Percentiles rank a stretch among this genome's conserved stretches.
These are phyloP conservation scores for Salinomyces thailandicus DNA, from an alignment of 2,329 filamentous ascomycete species.

Conservation along the genomic window DNA sequence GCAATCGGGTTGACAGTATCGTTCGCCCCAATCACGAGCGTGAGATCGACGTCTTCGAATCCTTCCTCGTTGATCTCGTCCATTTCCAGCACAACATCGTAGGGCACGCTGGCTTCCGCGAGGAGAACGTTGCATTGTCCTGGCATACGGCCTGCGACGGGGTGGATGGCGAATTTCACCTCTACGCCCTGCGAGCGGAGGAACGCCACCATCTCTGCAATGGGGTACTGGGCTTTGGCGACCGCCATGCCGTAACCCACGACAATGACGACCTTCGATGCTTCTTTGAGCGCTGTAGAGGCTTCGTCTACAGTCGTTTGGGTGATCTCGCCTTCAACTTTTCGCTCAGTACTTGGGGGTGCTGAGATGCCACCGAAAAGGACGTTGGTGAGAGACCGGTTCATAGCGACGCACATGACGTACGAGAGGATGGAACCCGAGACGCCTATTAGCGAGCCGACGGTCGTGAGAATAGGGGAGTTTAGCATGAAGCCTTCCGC, in stretches of 20 bases:
- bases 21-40: constrained; percentile 82
- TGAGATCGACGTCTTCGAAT: constrained; percentile 74
- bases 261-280: constrained; percentile 78
- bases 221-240: constrained; percentile 84
- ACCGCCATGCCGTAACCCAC: constrained; percentile 94
- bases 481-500: constrained; percentile 88
- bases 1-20: constrained; percentile 90
- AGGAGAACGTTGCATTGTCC: constrained; percentile 87
- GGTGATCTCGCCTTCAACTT: constrained; percentile 70
- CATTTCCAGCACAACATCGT: constrained; percentile 90
- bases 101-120: constrained; percentile 77
- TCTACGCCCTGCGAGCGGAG: constrained; percentile 66
- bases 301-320: constrained; percentile 73
- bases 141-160: constrained; percentile 75
- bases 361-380: constrained; percentile 72
- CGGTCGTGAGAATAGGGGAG: constrained; percentile 72
- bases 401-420: constrained; percentile 85
- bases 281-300: constrained; percentile 61
- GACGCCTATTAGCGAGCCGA: constrained; percentile 78
- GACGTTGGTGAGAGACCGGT: constrained; percentile 78
- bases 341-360: constrained; percentile 54
- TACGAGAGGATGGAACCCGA: constrained; percentile 83
- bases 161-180: constrained; percentile 68
- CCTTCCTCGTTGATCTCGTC: constrained; percentile 86
- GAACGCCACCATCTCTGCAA: constrained; percentile 67